These are phyloP conservation scores for Ogataea philodendri DNA, from an alignment of 805 yeast species.

Conservation along the genomic window DNA sequence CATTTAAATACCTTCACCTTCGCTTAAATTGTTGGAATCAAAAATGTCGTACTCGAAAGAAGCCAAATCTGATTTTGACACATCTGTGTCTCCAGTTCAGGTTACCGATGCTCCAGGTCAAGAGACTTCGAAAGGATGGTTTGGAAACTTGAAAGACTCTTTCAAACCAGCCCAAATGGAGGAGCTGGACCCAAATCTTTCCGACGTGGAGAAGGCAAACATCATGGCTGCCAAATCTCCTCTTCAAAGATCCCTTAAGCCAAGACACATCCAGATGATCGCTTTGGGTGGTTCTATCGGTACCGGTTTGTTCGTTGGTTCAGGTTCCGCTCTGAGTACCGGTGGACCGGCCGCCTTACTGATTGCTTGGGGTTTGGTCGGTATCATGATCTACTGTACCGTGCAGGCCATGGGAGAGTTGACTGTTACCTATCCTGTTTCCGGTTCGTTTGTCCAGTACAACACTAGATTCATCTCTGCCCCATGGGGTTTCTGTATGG, in stretches of 20 bases:
- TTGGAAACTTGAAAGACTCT: slow-evolving; percentile 28
- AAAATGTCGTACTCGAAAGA: slow-evolving; percentile 19
- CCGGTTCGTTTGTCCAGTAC: slow-evolving; percentile 62
- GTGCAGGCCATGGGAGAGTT: slow-evolving; percentile 67
- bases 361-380: slow-evolving; percentile 57
- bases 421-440: slow-evolving; percentile 60
- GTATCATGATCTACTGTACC: slow-evolving; percentile 58
- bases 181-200: slow-evolving; percentile 42
- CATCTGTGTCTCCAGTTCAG: slow-evolving; percentile 26
- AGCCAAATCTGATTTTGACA: slow-evolving; percentile 24
- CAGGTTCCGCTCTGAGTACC: slow-evolving; percentile 56
- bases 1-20: slow-evolving; percentile 1
- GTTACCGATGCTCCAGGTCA: slow-evolving; percentile 9
- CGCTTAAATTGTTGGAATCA: neutral
- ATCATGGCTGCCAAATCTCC: slow-evolving; percentile 49
- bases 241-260: slow-evolving; percentile 49
- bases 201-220: slow-evolving; percentile 47
- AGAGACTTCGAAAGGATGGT: slow-evolving; percentile 15
- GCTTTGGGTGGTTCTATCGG: slow-evolving; percentile 85
- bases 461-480: slow-evolving; percentile 58
- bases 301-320: slow-evolving; percentile 77
- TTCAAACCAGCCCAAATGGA: slow-evolving; percentile 35
- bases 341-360: slow-evolving; percentile 78
- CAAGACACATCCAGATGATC: slow-evolving; percentile 75
- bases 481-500: slow-evolving; percentile 61